A percentile compares a stretch with the other conserved stretches of the same genome.
Evolutionary conservation across 495 filamentous ascomycete species (phyloP).

Genomic region (Aspergillus asperescens): DNA sequence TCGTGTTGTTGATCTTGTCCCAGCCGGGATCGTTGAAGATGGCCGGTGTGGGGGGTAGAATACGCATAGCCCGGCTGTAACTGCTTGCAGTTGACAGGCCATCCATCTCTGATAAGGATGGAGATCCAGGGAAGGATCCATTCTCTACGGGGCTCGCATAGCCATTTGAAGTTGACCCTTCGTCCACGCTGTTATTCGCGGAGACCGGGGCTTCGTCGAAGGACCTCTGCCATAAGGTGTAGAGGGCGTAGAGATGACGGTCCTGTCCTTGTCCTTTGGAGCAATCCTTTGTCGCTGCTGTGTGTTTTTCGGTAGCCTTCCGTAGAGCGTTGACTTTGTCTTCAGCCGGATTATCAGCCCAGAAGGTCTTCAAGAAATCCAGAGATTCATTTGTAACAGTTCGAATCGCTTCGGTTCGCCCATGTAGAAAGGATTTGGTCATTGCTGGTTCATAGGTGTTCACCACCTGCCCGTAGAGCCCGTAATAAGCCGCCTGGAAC

Average conservation of each 20-base stretch:
- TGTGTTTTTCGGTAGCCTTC: constrained; percentile 78
- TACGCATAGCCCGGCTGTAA: constrained; percentile 30
- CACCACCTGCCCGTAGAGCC: constrained; percentile 88
- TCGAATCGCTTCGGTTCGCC: constrained; percentile 89
- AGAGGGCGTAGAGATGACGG: constrained; percentile 88
- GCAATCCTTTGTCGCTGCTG: constrained; percentile 74
- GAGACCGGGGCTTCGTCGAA: constrained; percentile 64
- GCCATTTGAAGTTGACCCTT: constrained; percentile 55
- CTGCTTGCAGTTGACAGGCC: constrained; percentile 29
- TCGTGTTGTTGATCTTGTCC: constrained; percentile 92
- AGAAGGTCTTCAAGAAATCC: constrained; percentile 90
- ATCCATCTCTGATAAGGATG: constrained; percentile 39
- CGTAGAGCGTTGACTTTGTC: constrained; percentile 79
- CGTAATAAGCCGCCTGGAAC: constrained; percentile 97
- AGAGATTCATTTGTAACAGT: constrained; percentile 75
- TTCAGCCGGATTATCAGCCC: constrained; percentile 79
- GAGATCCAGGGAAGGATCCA: constrained; percentile 48
- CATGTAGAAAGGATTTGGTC: constrained; percentile 91
- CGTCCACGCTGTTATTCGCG: constrained; percentile 47
- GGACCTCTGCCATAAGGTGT: constrained; percentile 88
- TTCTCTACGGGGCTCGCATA: constrained; percentile 49
- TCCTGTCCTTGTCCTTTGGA: constrained; percentile 91
- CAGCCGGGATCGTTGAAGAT: constrained; percentile 87
- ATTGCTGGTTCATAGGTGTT: constrained; percentile 97
- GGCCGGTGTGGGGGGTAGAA: constrained; percentile 54